Evolutionary conservation across 2,329 filamentous ascomycete species (phyloP), one percentile per base, ranked within the genome.

Genomic region (Monosporascus sp.): DNA sequence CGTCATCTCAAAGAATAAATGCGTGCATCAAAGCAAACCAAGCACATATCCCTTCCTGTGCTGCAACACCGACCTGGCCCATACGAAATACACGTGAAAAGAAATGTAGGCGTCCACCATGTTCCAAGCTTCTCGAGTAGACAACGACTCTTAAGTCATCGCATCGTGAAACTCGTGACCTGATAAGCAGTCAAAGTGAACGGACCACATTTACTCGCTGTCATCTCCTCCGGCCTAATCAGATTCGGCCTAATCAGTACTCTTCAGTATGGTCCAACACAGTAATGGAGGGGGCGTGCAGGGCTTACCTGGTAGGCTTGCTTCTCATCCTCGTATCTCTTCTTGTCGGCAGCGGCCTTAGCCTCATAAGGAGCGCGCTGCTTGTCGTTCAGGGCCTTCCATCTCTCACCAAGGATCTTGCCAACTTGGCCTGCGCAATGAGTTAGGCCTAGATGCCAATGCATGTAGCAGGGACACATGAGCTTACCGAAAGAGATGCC

Each of bases 241-340:
- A 49, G 66, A 64, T 54, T 67, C 66, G 62, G 62, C 65, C 64
- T 67, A 59, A 58, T 62, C 45, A 58, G 61, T 56, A 20, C 52
- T 42, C 37, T 50, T 58, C 48, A 59, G 53, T 50, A 57, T 54
- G 54, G 54, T 34, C 55, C 50, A 48, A 49, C 53, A 48, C 51
- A 41, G 51, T 47, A 36, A 38, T 48, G 36, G 51, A 54, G 24
- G 44, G 47, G 50, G 6, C 9, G 17, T 7, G 34, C 24, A 34
- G 44, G 4, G 75, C 86, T 79, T 80, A 95, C 90, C 68, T 90
- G 86, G 81, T 96, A 99, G 61, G 84, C 89, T 62, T 88, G 86
- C 84, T 99, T 99, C 84, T 97, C 91, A 64, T 96, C 90, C 74
- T 97, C 93, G 72, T 97, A 99, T 58, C 94, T 88, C 87, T 97